Percentiles rank a stretch among this genome's conserved stretches.
These are phyloP conservation scores for Bremia lactucae DNA, from an alignment of 352 stramenopile species.

Conservation along the genomic window DNA sequence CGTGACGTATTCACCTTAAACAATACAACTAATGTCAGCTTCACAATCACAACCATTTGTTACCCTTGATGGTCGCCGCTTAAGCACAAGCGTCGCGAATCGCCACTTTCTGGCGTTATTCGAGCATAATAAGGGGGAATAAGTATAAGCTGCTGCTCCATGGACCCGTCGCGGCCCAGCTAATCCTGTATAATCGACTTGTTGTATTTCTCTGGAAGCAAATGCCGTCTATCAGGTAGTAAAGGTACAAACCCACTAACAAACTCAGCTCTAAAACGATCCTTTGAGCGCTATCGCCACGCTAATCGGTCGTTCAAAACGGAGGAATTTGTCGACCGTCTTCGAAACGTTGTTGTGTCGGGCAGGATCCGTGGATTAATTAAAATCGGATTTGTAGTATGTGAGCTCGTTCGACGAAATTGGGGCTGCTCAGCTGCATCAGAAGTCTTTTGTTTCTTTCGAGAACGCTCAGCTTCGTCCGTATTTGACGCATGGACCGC, in stretches of 20 bases:
- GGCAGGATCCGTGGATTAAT: constrained; percentile 36
- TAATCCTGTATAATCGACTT: constrained; percentile 9
- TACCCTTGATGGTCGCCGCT: constrained; percentile 39
- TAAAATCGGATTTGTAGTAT: constrained; percentile 37
- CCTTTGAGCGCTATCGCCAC: constrained; percentile 19
- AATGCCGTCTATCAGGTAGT: constrained; percentile 9
- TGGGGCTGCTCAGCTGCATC: constrained; percentile 2
- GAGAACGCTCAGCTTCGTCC: constrained; percentile 8
- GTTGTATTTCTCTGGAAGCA: background rate
- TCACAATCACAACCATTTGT: background rate
- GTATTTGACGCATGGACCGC: constrained; percentile 1
- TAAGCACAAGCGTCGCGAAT: constrained; percentile 54
- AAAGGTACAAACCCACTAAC: constrained; percentile 5
- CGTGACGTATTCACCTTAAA: constrained; percentile 38
- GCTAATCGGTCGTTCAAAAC: constrained; percentile 19
- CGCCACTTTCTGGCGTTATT: constrained; percentile 47
- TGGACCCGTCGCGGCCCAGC: constrained; percentile 11
- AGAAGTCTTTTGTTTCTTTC: constrained; percentile 8
- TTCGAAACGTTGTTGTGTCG: constrained; percentile 28
- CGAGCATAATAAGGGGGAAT: constrained; percentile 53
- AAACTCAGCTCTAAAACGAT: constrained; percentile 1
- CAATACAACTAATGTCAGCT: background rate
- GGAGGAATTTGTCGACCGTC: constrained; percentile 29
- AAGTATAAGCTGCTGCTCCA: constrained; percentile 34
- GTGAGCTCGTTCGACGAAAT: constrained; percentile 10